These are phyloP conservation scores for Polysphondylium violaceum DNA, from an alignment of 78 protist genomes.

Conservation along the genomic window DNA sequence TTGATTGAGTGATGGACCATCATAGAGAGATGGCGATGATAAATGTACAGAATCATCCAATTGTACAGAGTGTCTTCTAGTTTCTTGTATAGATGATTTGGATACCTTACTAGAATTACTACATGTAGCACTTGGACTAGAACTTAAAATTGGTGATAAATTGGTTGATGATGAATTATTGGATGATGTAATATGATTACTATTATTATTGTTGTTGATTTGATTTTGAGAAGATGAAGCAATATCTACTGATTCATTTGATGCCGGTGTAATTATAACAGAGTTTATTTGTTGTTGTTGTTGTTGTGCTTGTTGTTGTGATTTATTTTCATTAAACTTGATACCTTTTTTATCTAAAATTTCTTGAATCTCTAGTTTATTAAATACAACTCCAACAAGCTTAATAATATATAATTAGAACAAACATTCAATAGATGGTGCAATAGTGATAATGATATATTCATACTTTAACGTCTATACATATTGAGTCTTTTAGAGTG, in stretches of 20 bases:
- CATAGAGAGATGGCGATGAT: no score
- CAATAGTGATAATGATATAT: background rate
- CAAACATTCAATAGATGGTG: background rate
- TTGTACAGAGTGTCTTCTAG: no score
- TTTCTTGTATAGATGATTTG: background rate
- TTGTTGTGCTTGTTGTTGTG: background rate
- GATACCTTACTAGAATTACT: background rate
- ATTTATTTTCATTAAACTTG: background rate
- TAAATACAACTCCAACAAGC: constrained; percentile 28
- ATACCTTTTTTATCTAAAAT: background rate
- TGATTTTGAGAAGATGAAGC: no score
- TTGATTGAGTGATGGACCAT: no score
- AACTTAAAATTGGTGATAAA: constrained; percentile 5
- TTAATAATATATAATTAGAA: background rate
- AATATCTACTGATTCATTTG: no score
- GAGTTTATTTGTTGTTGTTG: background rate
- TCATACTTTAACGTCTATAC: constrained; percentile 5
- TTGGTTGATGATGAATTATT: background rate
- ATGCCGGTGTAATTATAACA: no score
- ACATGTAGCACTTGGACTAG: constrained; percentile 1
- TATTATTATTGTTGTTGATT: background rate
- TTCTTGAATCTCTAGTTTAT: constrained; percentile 25
- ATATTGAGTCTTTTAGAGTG: constrained; percentile 20
- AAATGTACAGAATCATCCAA: no score
- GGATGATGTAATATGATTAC: constrained; percentile 11